phyloP scores from a whole-genome alignment of 2,329 filamentous ascomycete species.

The Cercospora brassicicola region DNA sequence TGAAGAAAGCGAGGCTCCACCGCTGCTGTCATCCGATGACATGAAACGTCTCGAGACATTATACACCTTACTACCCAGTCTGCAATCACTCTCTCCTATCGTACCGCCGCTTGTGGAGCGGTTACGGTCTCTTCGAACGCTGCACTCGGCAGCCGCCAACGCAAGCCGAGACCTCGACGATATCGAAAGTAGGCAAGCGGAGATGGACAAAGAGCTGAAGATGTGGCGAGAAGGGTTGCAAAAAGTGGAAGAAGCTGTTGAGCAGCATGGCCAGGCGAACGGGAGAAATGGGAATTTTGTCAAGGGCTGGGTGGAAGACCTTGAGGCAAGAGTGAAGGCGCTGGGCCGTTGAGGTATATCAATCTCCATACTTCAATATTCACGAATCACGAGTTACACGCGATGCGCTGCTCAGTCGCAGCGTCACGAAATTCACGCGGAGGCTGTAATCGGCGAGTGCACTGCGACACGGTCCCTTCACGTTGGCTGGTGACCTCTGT shows the following conservation, averaged over 20 bases:
- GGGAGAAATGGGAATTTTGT: conserved; percentile 80
- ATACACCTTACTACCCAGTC: conserved; percentile 83
- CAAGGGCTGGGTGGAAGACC: conserved; percentile 81
- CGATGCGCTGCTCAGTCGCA: background rate
- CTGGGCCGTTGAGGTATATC: conserved; percentile 20
- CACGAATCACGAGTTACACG: background rate
- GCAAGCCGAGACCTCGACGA: conserved; percentile 75
- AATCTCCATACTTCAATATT: background rate
- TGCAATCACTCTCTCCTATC: conserved; percentile 80
- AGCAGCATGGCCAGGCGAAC: conserved; percentile 68
- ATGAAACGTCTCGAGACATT: conserved; percentile 85
- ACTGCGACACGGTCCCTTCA: background rate
- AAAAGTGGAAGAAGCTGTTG: conserved; percentile 74
- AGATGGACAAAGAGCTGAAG: conserved; percentile 79
- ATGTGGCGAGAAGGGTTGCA: conserved; percentile 81
- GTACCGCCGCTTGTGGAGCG: conserved; percentile 83
- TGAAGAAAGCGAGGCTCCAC: conserved; percentile 40
- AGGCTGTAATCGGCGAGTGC: background rate
- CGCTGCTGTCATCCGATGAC: conserved; percentile 59
- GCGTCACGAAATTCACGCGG: background rate
- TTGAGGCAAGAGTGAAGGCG: conserved; percentile 73
- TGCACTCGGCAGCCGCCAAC: conserved; percentile 83
- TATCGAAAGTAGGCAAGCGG: conserved; percentile 75
- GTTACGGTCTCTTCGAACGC: conserved; percentile 74
- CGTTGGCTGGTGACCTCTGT: background rate